Conservation (phyloP, 345 rosid genomes). For the Salix dunnii region DNA sequence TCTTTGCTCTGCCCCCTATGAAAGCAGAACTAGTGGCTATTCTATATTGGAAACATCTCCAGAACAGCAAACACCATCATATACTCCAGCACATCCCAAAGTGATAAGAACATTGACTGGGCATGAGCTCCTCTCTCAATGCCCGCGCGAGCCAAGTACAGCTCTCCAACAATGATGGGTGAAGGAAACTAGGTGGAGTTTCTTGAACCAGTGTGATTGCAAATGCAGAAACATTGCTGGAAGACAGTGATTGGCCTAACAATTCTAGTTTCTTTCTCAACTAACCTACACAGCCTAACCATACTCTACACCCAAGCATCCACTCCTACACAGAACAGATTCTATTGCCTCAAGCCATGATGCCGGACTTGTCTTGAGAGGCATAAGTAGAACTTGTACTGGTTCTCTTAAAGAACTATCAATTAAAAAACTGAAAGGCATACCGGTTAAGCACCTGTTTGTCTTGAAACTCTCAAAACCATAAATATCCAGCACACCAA, state of each 20-base stretch:
- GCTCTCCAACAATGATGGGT: background rate
- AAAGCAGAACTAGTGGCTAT: background rate
- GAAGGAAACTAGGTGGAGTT: background rate
- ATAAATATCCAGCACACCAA: slow-evolving; percentile 97
- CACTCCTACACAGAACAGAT: background rate
- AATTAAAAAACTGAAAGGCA: slow-evolving; percentile 47
- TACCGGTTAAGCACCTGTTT: slow-evolving; percentile 95
- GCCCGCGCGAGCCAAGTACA: background rate
- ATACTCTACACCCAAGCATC: background rate
- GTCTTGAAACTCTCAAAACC: slow-evolving; percentile 99
- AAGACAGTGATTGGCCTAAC: background rate
- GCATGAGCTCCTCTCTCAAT: background rate
- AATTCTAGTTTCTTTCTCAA: background rate
- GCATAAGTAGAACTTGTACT: slow-evolving; percentile 7
- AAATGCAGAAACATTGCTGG: background rate
- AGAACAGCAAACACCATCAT: background rate
- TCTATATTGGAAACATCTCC: background rate
- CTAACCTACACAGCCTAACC: background rate
- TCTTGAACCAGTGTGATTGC: background rate
- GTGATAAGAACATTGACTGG: background rate
- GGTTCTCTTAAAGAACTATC: slow-evolving; percentile 31
- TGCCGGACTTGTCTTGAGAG: slow-evolving; percentile 20
- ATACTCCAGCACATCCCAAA: background rate
- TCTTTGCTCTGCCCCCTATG: background rate
- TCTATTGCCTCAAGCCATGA: slow-evolving; percentile 12